Evolutionary conservation across 495 filamentous ascomycete genomes (phyloP).

Genomic region (Aspergillus bertholletiae): DNA sequence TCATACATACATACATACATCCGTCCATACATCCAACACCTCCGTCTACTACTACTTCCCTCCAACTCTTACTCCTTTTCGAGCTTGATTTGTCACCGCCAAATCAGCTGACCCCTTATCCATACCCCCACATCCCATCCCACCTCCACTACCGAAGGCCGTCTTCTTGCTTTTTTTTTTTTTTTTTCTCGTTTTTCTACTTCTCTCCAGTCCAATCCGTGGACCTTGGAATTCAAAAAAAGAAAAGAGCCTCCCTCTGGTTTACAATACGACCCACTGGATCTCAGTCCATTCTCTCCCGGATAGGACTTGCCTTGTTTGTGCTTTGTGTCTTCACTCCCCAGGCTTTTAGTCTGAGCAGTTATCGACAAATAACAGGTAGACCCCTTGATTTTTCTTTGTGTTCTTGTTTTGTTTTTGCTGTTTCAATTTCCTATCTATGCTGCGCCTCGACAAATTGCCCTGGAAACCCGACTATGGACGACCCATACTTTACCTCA

Average conservation of each 20-base stretch:
- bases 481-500: conserved; percentile 4
- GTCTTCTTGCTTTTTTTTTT: conserved; percentile 5
- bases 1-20: no score
- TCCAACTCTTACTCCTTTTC: not conserved
- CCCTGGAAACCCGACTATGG: conserved; percentile 14
- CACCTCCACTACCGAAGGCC: not conserved
- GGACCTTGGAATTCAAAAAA: conserved; percentile 17
- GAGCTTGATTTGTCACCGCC: conserved; percentile 23
- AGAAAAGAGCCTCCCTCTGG: conserved; percentile 9
- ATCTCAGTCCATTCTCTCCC: conserved; percentile 32
- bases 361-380: conserved; percentile 41
- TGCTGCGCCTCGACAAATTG: conserved; percentile 18
- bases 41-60: not conserved
- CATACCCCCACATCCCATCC: not conserved
- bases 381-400: conserved; percentile 40
- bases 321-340: conserved; percentile 20
- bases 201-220: conserved; percentile 15
- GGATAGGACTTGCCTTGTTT: conserved; percentile 42
- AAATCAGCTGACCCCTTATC: conserved; percentile 14
- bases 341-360: conserved; percentile 36
- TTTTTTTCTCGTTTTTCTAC: conserved; percentile 20
- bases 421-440: conserved; percentile 13
- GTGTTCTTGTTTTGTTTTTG: conserved; percentile 19
- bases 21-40: not conserved
- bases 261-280: conserved; percentile 25